Percentiles rank a stretch among this genome's conserved stretches.
phyloP scores from a whole-genome alignment of 2,329 filamentous ascomycete genomes.

The Alternaria solani region DNA sequence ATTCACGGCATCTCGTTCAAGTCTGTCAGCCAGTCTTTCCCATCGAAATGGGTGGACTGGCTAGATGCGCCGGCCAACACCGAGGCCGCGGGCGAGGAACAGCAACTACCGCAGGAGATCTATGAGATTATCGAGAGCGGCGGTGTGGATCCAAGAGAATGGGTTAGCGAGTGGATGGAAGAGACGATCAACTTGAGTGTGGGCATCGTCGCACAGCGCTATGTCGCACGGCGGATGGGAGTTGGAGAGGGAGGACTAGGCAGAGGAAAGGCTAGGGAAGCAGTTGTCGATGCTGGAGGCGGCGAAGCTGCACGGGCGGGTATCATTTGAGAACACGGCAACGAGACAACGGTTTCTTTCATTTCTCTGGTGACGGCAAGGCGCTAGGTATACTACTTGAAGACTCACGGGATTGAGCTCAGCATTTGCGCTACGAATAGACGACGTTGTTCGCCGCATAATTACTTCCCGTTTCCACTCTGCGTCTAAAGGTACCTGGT shows the following conservation, averaged over 20 bases:
- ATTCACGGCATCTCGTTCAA: conserved; percentile 90
- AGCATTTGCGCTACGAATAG: conserved; percentile 6
- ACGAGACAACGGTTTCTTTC: not conserved
- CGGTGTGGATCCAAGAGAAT: conserved; percentile 90
- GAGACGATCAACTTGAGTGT: conserved; percentile 80
- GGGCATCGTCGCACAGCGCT: conserved; percentile 90
- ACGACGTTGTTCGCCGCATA: not conserved
- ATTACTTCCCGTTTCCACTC: not conserved
- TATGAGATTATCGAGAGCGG: conserved; percentile 78
- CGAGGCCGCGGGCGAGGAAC: conserved; percentile 53
- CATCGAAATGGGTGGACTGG: conserved; percentile 88
- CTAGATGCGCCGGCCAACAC: conserved; percentile 68
- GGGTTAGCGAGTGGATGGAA: conserved; percentile 97
- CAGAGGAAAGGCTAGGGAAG: conserved; percentile 64
- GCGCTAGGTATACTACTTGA: conserved; percentile 5
- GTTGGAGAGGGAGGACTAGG: conserved; percentile 81
- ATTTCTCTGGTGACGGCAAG: conserved; percentile 9
- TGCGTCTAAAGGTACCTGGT: not conserved
- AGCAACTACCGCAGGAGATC: conserved; percentile 81
- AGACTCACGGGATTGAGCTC: conserved; percentile 3
- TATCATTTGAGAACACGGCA: conserved; percentile 35
- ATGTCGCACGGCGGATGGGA: conserved; percentile 94
- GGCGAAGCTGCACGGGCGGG: conserved; percentile 68
- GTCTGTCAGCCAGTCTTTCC: conserved; percentile 82
- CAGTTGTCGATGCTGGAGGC: conserved; percentile 64